These are phyloP conservation scores for Flagelloscypha sp. DNA, from an alignment of 768 basidiomycete species.

Conservation along the genomic window DNA sequence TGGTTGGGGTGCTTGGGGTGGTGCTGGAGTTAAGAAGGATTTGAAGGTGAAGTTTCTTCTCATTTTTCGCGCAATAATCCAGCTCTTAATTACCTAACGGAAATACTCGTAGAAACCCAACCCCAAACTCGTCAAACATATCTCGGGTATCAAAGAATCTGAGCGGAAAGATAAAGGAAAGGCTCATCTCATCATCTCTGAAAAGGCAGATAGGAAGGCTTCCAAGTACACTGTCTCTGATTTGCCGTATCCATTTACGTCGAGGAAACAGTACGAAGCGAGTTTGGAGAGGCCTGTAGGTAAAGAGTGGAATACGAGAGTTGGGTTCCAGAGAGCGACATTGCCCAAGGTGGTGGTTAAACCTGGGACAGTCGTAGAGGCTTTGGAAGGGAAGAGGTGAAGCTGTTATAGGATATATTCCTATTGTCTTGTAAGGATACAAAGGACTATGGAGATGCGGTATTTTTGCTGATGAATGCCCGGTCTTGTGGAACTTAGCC, in stretches of 20 bases:
- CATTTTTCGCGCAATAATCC: too few relatives aligned
- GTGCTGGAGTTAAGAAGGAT: too few relatives aligned
- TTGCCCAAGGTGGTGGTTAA: slow-evolving; percentile 84
- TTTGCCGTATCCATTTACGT: slow-evolving; percentile 91
- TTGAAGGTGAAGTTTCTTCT: too few relatives aligned
- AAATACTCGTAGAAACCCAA: slow-evolving; percentile 39
- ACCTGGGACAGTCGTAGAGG: slow-evolving; percentile 30
- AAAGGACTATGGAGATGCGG: too few relatives aligned
- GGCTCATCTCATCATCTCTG: slow-evolving; percentile 89
- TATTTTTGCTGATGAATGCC: too few relatives aligned
- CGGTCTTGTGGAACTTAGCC: too few relatives aligned
- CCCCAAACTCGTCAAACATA: slow-evolving; percentile 68
- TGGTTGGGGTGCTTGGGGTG: slow-evolving; percentile 76
- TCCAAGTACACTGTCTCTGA: slow-evolving; percentile 85
- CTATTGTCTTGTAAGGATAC: neutral
- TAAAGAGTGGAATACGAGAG: slow-evolving; percentile 87
- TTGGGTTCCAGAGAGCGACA: slow-evolving; percentile 77
- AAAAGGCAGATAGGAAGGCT: slow-evolving; percentile 92
- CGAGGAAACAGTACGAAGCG: slow-evolving; percentile 85
- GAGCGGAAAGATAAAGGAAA: slow-evolving; percentile 79
- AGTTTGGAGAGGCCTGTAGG: slow-evolving; percentile 77
- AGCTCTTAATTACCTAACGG: neutral
- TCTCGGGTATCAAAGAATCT: slow-evolving; percentile 72
- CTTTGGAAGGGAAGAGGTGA: neutral
- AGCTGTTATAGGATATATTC: neutral